Evolutionary conservation across 2,329 filamentous ascomycete species (phyloP).

Genomic region (Fusarium succisae): DNA sequence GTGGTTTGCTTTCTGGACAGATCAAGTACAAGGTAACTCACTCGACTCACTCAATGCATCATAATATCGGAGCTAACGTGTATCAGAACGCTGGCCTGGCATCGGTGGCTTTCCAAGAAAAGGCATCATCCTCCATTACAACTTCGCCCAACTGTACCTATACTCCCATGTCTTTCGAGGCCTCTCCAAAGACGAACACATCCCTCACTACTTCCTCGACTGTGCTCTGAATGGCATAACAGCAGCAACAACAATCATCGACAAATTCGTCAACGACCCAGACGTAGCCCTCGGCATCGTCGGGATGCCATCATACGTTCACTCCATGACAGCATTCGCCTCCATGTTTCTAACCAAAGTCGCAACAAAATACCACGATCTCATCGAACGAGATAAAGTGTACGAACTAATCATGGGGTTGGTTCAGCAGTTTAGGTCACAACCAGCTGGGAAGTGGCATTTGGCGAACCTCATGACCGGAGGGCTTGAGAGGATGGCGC

Average conservation of each 20-base stretch:
- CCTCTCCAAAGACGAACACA: slow-evolving; percentile 39
- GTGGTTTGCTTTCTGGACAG: slow-evolving; percentile 49
- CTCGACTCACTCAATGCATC: accelerated
- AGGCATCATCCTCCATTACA: slow-evolving; percentile 49
- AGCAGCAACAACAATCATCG: slow-evolving; percentile 53
- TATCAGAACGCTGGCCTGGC: slow-evolving; percentile 46
- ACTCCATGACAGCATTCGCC: slow-evolving; percentile 62
- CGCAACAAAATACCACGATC: slow-evolving; percentile 52
- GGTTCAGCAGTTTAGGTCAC: slow-evolving; percentile 51
- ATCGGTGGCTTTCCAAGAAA: slow-evolving; percentile 50
- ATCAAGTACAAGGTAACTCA: slow-evolving; percentile 37
- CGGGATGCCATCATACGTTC: slow-evolving; percentile 60
- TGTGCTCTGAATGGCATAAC: slow-evolving; percentile 40
- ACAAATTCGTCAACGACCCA: slow-evolving; percentile 51
- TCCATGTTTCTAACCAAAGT: slow-evolving; percentile 60
- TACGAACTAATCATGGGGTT: slow-evolving; percentile 49
- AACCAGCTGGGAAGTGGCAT: slow-evolving; percentile 55
- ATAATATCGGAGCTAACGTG: background rate
- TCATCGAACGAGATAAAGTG: slow-evolving; percentile 50
- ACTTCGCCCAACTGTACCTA: slow-evolving; percentile 52
- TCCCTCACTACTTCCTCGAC: slow-evolving; percentile 45
- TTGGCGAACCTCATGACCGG: slow-evolving; percentile 56
- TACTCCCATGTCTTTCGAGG: slow-evolving; percentile 52
- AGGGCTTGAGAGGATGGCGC: slow-evolving; percentile 48
- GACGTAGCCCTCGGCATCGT: slow-evolving; percentile 49